phyloP scores from a whole-genome alignment of 306 rosid genomes.

The Lathyrus sativus region DNA sequence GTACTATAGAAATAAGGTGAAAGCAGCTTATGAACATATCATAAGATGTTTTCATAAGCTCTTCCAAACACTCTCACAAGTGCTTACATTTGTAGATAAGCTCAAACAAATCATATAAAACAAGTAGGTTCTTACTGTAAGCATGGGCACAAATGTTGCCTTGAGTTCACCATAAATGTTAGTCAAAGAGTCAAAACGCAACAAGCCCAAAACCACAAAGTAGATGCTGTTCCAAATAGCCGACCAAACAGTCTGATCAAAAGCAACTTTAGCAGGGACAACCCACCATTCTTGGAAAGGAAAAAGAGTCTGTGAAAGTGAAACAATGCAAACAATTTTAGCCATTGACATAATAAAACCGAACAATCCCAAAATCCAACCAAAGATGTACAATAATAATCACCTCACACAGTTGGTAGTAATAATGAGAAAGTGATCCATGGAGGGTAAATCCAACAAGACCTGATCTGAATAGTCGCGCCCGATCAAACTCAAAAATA shows the following conservation, averaged over 20 bases:
- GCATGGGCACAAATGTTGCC: slow-evolving; percentile 78
- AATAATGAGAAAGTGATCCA: slow-evolving; percentile 96
- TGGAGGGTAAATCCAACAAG: slow-evolving; percentile 91
- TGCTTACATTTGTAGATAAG: background rate
- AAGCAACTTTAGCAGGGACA: slow-evolving; percentile 90
- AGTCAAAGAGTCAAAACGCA: slow-evolving; percentile 66
- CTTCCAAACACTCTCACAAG: background rate
- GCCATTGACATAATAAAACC: slow-evolving; percentile 36
- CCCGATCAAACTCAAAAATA: slow-evolving; percentile 75
- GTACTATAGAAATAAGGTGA: background rate
- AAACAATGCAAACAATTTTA: slow-evolving; percentile 37
- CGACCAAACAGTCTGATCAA: slow-evolving; percentile 91
- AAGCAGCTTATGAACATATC: slow-evolving; percentile 26
- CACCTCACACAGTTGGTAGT: slow-evolving; percentile 98
- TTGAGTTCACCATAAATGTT: slow-evolving; percentile 65
- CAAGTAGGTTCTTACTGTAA: slow-evolving; percentile 64
- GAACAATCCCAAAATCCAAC: slow-evolving; percentile 33
- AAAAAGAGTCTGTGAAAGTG: slow-evolving; percentile 61
- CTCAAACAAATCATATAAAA: background rate
- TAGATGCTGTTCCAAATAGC: slow-evolving; percentile 95
- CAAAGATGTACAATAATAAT: slow-evolving; percentile 40
- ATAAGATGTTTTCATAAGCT: background rate
- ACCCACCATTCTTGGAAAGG: slow-evolving; percentile 97
- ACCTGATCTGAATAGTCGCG: slow-evolving; percentile 83
- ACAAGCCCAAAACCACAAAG: slow-evolving; percentile 75